A percentile compares a stretch with the other conserved stretches of the same genome.
Conservation (phyloP, 2,329 filamentous ascomycete species). For the Knoxdaviesia proteae region DNA sequence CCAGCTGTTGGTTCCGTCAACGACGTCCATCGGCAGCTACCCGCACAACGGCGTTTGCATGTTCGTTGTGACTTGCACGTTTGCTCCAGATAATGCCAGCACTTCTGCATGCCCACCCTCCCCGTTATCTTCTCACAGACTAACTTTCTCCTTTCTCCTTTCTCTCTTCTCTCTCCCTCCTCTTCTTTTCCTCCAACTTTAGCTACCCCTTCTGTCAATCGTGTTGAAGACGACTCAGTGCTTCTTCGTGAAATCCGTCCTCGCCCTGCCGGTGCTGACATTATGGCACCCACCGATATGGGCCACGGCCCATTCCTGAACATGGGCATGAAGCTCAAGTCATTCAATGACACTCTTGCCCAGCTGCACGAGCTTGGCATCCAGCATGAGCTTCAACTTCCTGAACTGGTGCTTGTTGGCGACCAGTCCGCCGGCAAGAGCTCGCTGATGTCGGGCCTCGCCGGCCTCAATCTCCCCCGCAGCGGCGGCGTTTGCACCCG, state of each 20-base stretch:
- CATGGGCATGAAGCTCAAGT: conserved; percentile 42
- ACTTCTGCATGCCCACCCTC: no score
- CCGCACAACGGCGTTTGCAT: no score
- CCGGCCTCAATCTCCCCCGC: conserved; percentile 51
- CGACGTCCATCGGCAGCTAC: no score
- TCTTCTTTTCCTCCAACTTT: background rate
- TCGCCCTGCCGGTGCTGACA: conserved; percentile 2
- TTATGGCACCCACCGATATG: conserved; percentile 2
- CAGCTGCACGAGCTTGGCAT: conserved; percentile 54
- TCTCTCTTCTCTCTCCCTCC: background rate
- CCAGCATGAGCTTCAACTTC: conserved; percentile 47
- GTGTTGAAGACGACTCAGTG: conserved; percentile 2
- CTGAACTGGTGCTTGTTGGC: conserved; percentile 65
- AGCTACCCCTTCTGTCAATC: conserved; percentile 17
- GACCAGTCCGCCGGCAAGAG: conserved; percentile 77
- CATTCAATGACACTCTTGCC: conserved; percentile 43
- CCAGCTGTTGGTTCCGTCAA: no score
- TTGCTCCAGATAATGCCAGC: no score
- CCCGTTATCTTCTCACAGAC: background rate
- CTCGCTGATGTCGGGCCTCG: conserved; percentile 41
- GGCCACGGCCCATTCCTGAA: conserved; percentile 21
- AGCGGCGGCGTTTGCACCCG: conserved; percentile 56
- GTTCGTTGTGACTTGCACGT: no score
- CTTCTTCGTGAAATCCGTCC: conserved; percentile 1
- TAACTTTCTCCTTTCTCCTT: background rate